Evolutionary conservation across 129 eudicot genomes (phyloP), one percentile per base, ranked within the genome.

Genomic region (Artemisia annua): DNA sequence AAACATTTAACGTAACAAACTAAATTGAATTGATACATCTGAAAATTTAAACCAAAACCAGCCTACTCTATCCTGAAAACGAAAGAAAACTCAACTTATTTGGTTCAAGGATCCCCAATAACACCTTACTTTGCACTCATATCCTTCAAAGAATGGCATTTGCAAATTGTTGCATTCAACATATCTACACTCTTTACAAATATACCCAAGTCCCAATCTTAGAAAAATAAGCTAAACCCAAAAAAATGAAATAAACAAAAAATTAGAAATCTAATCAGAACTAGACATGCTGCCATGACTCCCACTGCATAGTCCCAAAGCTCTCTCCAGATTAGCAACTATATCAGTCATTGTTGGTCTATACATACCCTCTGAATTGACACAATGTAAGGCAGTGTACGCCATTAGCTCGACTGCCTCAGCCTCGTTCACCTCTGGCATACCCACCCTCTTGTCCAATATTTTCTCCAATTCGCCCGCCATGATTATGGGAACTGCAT

Each of bases 351-450:
- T 83, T 5, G 62, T 73, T 50, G 91, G 91, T 66, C 91, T 77
- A 67, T 80, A 73, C 65, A 66, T 80, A 63, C 85, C 85, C 56
- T 86, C 91, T 54, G 79, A 44, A 76, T 78, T 78, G 32, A 86
- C 88, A 78, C 91, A 86, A 43, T 70, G 78, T 59, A 86, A 30
- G 2, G 91, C 91, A 4, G 83, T 74, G 35, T 77, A 83, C 49
- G 85, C 91, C 83, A 86, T 78, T 44, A 86, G 32, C 84, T 86
- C 91, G 43, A 86, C 81, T 1, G 88, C 82, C 82, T 83, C 91
- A 30, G 71, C 72, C 84, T 86, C 91, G 15, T 78, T 56, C 71
- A 76, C 61, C 52, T 74, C 80, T n/a, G 84, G 81, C 28, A 14
- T 28, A 16, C 78, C 87, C 4, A 86, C 85, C 74, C 91, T 52